Percentiles rank a stretch among this genome's conserved stretches.
Evolutionary conservation across 2,329 filamentous ascomycete species (phyloP).

Genomic region (Penicillium griseofulvum): DNA sequence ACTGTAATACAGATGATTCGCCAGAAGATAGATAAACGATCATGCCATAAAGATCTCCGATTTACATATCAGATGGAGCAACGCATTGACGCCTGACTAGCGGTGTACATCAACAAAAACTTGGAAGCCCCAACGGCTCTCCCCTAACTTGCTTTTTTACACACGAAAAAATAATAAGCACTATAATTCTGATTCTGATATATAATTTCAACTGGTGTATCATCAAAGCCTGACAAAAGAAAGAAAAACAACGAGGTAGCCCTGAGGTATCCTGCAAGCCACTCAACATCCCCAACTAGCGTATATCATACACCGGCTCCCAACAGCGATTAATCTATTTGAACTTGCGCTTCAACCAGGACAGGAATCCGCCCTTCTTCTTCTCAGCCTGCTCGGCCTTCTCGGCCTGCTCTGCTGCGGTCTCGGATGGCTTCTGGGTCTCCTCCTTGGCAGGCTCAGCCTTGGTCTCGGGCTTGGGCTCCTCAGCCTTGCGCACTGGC

Average conservation of each 20-base stretch:
- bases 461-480: constrained; percentile 8
- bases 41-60: background rate
- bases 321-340: constrained; percentile 15
- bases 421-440: constrained; percentile 4
- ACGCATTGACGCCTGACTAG: constrained; percentile 1
- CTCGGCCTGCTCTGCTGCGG: constrained; percentile 10
- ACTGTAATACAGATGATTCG: background rate
- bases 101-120: background rate
- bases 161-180: background rate
- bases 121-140: background rate
- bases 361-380: constrained; percentile 26
- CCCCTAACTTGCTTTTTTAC: background rate
- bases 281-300: constrained; percentile 1
- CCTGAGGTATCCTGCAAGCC: background rate
- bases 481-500: constrained; percentile 8
- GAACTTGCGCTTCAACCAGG: constrained; percentile 32
- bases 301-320: constrained; percentile 8
- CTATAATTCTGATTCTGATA: constrained; percentile 12
- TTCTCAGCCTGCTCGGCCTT: constrained; percentile 9
- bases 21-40: background rate
- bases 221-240: constrained; percentile 8
- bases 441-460: constrained; percentile 9
- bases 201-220: constrained; percentile 16
- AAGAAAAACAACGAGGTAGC: constrained; percentile 5
- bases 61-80: background rate